Percentiles rank a stretch among this genome's conserved stretches.
Evolutionary conservation across 352 stramenopile species (phyloP).

Genomic region (Blastocystis hominis): DNA sequence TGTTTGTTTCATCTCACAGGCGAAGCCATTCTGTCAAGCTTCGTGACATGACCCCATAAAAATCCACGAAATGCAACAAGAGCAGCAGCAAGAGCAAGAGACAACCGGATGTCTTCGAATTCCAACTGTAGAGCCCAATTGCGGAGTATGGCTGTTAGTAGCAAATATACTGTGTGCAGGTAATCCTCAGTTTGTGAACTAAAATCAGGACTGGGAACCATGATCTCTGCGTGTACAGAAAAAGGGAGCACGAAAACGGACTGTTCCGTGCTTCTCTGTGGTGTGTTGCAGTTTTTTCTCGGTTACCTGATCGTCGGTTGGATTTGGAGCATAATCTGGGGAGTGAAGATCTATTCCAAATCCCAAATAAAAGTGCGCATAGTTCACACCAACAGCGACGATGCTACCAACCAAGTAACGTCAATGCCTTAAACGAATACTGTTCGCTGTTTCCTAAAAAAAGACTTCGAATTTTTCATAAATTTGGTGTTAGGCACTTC

Average conservation of each 20-base stretch:
- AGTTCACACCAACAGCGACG: background rate
- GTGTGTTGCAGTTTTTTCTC: background rate
- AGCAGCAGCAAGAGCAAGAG: background rate
- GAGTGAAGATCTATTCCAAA: constrained; percentile 20
- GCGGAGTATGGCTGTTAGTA: background rate
- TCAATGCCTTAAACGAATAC: background rate
- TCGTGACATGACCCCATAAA: background rate
- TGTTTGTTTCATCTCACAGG: background rate
- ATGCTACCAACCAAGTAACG: background rate
- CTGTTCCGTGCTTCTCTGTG: background rate
- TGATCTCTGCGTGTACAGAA: constrained; percentile 25
- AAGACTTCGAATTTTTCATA: background rate
- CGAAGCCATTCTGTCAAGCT: background rate
- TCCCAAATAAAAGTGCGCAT: constrained; percentile 1
- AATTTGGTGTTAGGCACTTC: background rate
- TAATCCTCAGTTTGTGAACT: background rate
- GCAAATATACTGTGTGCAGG: constrained; percentile 5
- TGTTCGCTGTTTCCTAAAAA: background rate
- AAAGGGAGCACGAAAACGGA: background rate
- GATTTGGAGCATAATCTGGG: constrained; percentile 39
- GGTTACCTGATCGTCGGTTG: background rate
- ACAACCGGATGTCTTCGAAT: constrained; percentile 5
- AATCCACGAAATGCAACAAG: background rate
- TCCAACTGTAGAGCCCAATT: background rate
- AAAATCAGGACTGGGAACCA: constrained; percentile 5